Conservation (phyloP, 2,329 filamentous ascomycete genomes). For the Stemphylium lycopersici region DNA sequence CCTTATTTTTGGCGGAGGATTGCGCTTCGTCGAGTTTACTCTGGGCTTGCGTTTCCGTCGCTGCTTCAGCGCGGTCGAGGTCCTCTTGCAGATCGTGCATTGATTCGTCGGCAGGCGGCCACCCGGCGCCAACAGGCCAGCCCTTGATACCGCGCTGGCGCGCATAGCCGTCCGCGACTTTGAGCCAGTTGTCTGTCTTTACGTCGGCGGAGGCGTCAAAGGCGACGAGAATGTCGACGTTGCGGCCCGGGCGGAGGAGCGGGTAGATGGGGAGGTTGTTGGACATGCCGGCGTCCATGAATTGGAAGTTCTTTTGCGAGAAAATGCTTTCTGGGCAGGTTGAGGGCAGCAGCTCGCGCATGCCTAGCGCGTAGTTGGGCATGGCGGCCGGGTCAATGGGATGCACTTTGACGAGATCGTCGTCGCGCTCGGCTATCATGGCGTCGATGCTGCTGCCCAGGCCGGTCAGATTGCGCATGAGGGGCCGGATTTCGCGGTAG, state of each 20-base stretch:
- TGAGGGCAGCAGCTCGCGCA: slow-evolving; percentile 75
- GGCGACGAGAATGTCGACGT: slow-evolving; percentile 87
- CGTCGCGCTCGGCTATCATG: slow-evolving; percentile 79
- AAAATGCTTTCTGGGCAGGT: slow-evolving; percentile 81
- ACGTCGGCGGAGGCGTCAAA: slow-evolving; percentile 96
- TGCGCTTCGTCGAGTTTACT: slow-evolving; percentile 67
- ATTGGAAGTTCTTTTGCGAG: slow-evolving; percentile 65
- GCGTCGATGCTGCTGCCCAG: slow-evolving; percentile 75
- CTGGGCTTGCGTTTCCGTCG: slow-evolving; percentile 65
- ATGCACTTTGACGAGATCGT: slow-evolving; percentile 88
- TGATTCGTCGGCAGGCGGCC: slow-evolving; percentile 71
- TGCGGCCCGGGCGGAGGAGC: slow-evolving; percentile 81
- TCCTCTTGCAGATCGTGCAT: slow-evolving; percentile 66
- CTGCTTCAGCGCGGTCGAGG: slow-evolving; percentile 71
- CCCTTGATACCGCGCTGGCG: slow-evolving; percentile 88
- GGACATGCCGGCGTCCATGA: slow-evolving; percentile 98
- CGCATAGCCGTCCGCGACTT: slow-evolving; percentile 91
- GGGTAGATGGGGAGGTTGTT: slow-evolving; percentile 98
- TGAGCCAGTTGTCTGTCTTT: slow-evolving; percentile 94
- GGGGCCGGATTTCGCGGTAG: slow-evolving; percentile 88
- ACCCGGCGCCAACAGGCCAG: slow-evolving; percentile 94
- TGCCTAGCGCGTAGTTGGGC: slow-evolving; percentile 85
- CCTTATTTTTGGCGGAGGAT: slow-evolving; percentile 14
- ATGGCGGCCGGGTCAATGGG: slow-evolving; percentile 91
- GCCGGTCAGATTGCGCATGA: slow-evolving; percentile 75